Evolutionary conservation across 495 filamentous ascomycete species (phyloP), one percentile per base, ranked within the genome.

Genomic region (Massariosphaeria phaeospora): DNA sequence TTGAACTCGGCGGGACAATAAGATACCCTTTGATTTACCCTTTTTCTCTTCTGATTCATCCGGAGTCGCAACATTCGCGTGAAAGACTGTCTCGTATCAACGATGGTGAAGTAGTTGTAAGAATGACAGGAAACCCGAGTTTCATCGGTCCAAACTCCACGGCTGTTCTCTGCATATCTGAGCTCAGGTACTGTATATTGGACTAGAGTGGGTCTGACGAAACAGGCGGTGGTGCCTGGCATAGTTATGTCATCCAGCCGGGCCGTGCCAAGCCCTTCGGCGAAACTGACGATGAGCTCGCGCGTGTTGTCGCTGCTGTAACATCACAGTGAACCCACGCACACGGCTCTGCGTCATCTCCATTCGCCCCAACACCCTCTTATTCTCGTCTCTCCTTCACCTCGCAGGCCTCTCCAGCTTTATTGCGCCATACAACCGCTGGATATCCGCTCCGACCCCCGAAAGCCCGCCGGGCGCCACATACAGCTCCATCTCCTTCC

Each of bases 341-440:
- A 35, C 48, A 58, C 48, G 53, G 49, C 55, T 45, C 41, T 35
- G 33, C 44, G 48, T 55, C 55, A 63, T 63, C 55, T 40, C 61
- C 55, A 56, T 59, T n/a, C 55, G 9, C 50, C 55, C 48, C 26
- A 18, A 31, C 38, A 34, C 30, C 44, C n/a, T 45, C 43, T 23
- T 35, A 24, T 63, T 59, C 55, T 56, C 41, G 50, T 48, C 55
- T 63, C 55, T 59, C 55, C 50, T 63, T 59, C 51, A 56, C 45
- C 34, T 26, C 42, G 23, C 34, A n/a, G 21, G 29, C 2, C 26
- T 18, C 7, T 4, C 33, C 11, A 23, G 18, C 31, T 12, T n/a
- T 33, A n/a, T 24, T 47, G 15, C 33, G 23, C 41, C 27, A 21
- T 45, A 20, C 31, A 8, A 26, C 39, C 11, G 27, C 49, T 15